These are phyloP conservation scores for Alloascoidea africana DNA, from an alignment of 805 yeast genomes.

Conservation along the genomic window DNA sequence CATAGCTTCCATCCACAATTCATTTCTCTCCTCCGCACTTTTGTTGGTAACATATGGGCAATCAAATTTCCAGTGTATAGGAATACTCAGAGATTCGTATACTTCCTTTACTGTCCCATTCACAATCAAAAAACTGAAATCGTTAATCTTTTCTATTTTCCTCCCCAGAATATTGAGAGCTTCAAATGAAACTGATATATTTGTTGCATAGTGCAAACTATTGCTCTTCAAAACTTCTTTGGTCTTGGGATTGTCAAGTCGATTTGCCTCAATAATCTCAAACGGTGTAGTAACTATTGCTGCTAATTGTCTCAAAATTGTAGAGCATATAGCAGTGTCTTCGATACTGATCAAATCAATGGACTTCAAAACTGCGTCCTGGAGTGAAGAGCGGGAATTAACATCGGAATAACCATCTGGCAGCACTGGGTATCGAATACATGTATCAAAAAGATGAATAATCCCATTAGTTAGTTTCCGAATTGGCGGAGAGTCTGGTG, in stretches of 20 bases:
- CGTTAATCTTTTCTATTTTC: not conserved
- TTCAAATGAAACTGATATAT: not conserved
- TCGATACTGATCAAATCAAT: constrained; percentile 18
- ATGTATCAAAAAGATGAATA: constrained; percentile 43
- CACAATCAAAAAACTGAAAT: not conserved
- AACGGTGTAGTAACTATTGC: not conserved
- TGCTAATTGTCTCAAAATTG: not conserved
- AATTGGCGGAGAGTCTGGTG: constrained; percentile 17
- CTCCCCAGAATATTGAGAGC: not conserved
- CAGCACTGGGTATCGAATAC: constrained; percentile 60
- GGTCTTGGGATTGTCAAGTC: not conserved
- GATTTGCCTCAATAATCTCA: not conserved
- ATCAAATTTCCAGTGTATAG: not conserved
- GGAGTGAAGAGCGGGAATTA: constrained; percentile 46
- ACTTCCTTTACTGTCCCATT: not conserved
- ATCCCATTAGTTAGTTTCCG: constrained; percentile 28
- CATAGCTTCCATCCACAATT: not conserved
- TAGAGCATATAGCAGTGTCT: not conserved
- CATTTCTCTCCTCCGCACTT: not conserved
- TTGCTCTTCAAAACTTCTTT: not conserved
- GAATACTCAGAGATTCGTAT: not conserved
- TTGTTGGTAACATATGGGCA: not conserved
- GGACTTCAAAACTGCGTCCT: constrained; percentile 36
- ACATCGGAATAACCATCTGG: constrained; percentile 43
- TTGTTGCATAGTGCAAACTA: constrained; percentile 1